phyloP scores from a whole-genome alignment of 2,329 filamentous ascomycete species.

The Ophiostoma fasciatum region DNA sequence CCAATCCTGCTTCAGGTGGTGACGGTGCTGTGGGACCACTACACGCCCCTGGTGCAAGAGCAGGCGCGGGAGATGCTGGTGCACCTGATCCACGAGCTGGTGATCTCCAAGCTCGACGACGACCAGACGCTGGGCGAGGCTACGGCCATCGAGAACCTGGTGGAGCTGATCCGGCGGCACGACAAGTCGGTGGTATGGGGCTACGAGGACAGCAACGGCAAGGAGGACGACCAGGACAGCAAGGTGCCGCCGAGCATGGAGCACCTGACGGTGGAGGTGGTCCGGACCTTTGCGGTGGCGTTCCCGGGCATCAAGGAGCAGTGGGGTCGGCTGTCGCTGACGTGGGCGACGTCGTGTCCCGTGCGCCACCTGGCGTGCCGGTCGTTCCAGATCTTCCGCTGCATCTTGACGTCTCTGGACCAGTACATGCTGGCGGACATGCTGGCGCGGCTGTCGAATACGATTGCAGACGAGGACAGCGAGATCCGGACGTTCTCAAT shows the following conservation, averaged over 20 bases:
- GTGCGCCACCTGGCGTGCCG: conserved; percentile 90
- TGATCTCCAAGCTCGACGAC: conserved; percentile 68
- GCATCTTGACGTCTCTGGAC: conserved; percentile 79
- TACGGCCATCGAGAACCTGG: conserved; percentile 72
- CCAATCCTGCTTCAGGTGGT: conserved; percentile 82
- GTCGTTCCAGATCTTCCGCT: conserved; percentile 94
- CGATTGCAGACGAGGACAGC: conserved; percentile 83
- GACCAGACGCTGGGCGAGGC: conserved; percentile 45
- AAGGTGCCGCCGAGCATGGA: conserved; percentile 84
- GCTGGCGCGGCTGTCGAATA: conserved; percentile 88
- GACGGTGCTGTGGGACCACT: conserved; percentile 93
- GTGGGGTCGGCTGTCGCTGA: conserved; percentile 80
- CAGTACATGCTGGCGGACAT: conserved; percentile 94
- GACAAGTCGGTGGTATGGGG: conserved; percentile 79
- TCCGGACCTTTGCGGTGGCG: conserved; percentile 70
- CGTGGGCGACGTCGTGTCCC: conserved; percentile 93
- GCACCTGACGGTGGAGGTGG: conserved; percentile 63
- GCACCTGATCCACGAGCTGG: conserved; percentile 88
- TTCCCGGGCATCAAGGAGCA: conserved; percentile 80
- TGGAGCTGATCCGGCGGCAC: conserved; percentile 74
- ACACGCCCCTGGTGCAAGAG: conserved; percentile 86
- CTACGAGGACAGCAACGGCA: conserved; percentile 85
- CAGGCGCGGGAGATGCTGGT: conserved; percentile 96
- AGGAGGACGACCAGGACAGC: conserved; percentile 53
- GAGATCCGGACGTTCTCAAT: conserved; percentile 96